Conservation (phyloP, 306 rosid species). For the Alnus rubra region DNA sequence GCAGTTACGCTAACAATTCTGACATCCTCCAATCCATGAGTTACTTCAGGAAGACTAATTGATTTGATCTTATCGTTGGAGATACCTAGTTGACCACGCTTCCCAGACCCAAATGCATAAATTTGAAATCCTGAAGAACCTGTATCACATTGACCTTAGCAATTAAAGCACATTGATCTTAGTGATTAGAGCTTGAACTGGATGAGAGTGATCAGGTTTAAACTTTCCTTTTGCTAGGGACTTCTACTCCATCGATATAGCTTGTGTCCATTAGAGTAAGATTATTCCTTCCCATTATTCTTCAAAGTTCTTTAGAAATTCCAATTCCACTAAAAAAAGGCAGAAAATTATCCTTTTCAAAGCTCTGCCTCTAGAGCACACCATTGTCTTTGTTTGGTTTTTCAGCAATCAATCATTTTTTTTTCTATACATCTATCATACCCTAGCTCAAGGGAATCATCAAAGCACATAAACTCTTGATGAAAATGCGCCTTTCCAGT, state of each 20-base stretch:
- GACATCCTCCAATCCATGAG: constrained; percentile 51
- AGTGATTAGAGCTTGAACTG: constrained; percentile 2
- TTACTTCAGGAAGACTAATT: constrained; percentile 49
- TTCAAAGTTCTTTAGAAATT: background rate
- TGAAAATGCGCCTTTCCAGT: background rate
- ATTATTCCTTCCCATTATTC: background rate
- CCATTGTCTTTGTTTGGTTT: background rate
- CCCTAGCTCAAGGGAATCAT: background rate
- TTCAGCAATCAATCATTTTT: background rate
- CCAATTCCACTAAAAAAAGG: background rate
- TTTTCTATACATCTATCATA: background rate
- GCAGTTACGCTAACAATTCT: constrained; percentile 56
- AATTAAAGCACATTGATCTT: background rate
- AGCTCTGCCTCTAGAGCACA: background rate
- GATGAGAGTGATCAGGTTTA: background rate
- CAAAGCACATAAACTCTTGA: background rate
- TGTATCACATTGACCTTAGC: constrained; percentile 26
- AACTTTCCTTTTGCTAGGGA: background rate
- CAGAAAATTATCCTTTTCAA: background rate
- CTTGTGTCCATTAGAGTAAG: background rate
- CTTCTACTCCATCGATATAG: background rate
- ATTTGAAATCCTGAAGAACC: constrained; percentile 49
- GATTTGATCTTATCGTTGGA: constrained; percentile 53
- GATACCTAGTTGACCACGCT: constrained; percentile 87
- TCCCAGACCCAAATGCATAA: constrained; percentile 89